phyloP scores from a whole-genome alignment of 805 yeast species.

The Wickerhamiella allomyrinae region DNA sequence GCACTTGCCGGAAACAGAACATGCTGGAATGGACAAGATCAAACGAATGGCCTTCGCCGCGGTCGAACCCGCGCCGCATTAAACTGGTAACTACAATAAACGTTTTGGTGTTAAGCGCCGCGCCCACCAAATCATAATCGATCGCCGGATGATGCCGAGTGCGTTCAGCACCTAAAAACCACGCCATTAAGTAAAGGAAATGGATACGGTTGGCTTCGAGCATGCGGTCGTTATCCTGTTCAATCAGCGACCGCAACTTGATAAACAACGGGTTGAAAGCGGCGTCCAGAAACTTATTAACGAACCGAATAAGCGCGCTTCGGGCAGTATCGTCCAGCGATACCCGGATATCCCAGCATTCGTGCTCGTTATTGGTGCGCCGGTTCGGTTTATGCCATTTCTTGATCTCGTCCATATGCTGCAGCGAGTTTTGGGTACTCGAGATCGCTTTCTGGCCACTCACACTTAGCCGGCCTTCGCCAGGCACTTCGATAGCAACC shows the following conservation, averaged over 20 bases:
- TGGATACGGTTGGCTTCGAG: constrained; percentile 24
- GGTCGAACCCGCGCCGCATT: constrained; percentile 25
- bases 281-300: constrained; percentile 50
- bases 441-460: constrained; percentile 58
- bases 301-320: constrained; percentile 30
- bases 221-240: constrained; percentile 26
- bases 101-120: constrained; percentile 44
- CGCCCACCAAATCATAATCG: constrained; percentile 24
- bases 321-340: constrained; percentile 18
- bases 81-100: constrained; percentile 38
- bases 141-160: constrained; percentile 13
- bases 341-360: constrained; percentile 18
- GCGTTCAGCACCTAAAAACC: constrained; percentile 65
- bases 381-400: constrained; percentile 39
- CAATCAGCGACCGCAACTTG: constrained; percentile 35
- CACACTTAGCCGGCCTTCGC: constrained; percentile 44
- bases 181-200: constrained; percentile 47
- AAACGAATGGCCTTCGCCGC: constrained; percentile 30
- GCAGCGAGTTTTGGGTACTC: constrained; percentile 39
- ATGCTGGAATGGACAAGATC: constrained; percentile 56
- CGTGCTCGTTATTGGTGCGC: constrained; percentile 8
- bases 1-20: constrained; percentile 49
- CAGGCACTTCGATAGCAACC: constrained; percentile 52
- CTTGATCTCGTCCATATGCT: constrained; percentile 52
- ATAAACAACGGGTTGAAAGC: constrained; percentile 56